These are phyloP conservation scores for Pontederia paniculata DNA, from an alignment of 176 grass and related monocot genomes.

Conservation along the genomic window DNA sequence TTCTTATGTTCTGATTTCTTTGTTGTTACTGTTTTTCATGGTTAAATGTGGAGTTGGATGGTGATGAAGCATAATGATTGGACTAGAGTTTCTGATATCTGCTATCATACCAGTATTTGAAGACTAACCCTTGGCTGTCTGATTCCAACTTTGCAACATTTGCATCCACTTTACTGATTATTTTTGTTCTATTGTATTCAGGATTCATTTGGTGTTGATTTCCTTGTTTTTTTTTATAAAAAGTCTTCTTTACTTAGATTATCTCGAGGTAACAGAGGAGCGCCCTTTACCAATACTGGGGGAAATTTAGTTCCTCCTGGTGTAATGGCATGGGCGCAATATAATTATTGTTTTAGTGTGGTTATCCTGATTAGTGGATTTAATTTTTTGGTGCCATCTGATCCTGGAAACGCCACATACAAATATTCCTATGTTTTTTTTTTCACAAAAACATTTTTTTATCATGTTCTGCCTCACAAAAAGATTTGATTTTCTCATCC, in stretches of 20 bases:
- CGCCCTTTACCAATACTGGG: conserved; percentile 59
- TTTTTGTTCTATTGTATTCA: too few relatives aligned
- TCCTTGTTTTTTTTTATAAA: too few relatives aligned
- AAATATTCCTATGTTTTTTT: too few relatives aligned
- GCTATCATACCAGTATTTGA: conserved; percentile 30
- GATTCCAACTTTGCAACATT: conserved; percentile 16
- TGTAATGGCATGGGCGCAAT: conserved; percentile 55
- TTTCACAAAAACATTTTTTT: too few relatives aligned
- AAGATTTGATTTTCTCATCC: too few relatives aligned
- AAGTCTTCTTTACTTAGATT: too few relatives aligned
- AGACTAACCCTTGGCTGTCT: conserved; percentile 65
- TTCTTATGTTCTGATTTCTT: too few relatives aligned
- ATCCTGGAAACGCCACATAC: conserved; percentile 63
- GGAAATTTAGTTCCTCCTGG: conserved; percentile 40
- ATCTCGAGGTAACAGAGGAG: neutral
- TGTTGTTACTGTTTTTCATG: neutral
- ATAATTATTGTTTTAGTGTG: conserved; percentile 15
- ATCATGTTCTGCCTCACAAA: too few relatives aligned
- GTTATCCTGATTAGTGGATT: conserved; percentile 66
- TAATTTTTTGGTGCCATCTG: conserved; percentile 23
- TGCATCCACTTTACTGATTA: too few relatives aligned
- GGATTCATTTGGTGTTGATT: too few relatives aligned
- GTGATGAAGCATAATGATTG: conserved; percentile 43
- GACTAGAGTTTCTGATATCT: conserved; percentile 70
- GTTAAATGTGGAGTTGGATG: conserved; percentile 1